Conservation (phyloP, 176 grass and related monocot genomes). For the Carex parvula region DNA sequence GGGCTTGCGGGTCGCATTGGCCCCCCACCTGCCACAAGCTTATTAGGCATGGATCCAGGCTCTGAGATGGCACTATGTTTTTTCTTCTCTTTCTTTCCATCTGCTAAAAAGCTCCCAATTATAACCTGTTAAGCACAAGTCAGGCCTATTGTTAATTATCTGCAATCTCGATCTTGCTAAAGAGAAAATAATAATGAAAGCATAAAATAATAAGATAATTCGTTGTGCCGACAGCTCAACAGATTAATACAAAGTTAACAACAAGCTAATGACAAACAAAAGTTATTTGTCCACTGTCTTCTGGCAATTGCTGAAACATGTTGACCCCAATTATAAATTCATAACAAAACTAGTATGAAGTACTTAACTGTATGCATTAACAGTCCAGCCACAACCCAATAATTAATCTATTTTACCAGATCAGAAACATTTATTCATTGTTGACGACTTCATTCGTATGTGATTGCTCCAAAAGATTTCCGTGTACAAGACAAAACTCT, state of each 20-base stretch:
- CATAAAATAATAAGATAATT: neutral
- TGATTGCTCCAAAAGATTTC: neutral
- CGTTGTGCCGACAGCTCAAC: neutral
- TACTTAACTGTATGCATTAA: neutral
- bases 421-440: constrained; percentile 7
- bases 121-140: constrained; percentile 46
- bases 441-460: neutral
- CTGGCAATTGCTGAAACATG: constrained; percentile 10
- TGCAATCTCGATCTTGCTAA: neutral
- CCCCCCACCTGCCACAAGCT: constrained; percentile 22
- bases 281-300: neutral
- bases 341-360: neutral
- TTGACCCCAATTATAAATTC: constrained; percentile 4
- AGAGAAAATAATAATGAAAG: neutral
- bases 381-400: neutral
- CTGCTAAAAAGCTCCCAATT: constrained; percentile 71
- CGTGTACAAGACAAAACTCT: neutral
- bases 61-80: constrained; percentile 23
- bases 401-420: constrained; percentile 6
- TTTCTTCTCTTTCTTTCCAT: constrained; percentile 46
- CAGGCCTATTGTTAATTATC: neutral
- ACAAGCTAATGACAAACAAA: neutral
- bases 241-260: neutral
- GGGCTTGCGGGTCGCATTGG: constrained; percentile 39
- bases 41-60: constrained; percentile 26